Conservation (phyloP, 176 grass and related monocot genomes). For the Phyllostachys edulis region DNA sequence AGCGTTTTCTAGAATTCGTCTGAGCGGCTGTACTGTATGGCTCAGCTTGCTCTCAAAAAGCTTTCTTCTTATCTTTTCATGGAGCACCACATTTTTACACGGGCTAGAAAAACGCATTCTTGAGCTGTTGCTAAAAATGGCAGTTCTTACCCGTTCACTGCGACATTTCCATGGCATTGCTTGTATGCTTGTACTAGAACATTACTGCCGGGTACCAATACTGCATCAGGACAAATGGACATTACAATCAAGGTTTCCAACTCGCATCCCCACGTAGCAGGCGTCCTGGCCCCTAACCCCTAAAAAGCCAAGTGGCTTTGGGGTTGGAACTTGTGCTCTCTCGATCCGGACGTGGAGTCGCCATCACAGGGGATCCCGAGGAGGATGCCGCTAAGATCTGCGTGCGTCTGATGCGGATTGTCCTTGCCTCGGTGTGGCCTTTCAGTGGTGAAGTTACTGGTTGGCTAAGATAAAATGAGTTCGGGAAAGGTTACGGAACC, state of each 20-base stretch:
- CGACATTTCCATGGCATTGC: neutral
- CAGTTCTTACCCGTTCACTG: neutral
- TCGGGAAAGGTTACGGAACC: neutral
- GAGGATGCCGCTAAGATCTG: slow-evolving; percentile 21
- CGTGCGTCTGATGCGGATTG: neutral
- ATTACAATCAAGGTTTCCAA: neutral
- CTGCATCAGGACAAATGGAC: neutral
- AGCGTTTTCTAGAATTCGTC: slow-evolving; percentile 19
- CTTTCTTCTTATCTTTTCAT: neutral
- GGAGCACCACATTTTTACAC: neutral
- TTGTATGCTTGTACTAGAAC: slow-evolving; percentile 29
- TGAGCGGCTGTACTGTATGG: slow-evolving; percentile 3
- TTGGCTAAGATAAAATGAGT: neutral
- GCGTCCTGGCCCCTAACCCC: neutral
- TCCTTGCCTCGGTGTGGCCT: neutral
- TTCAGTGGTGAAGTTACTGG: neutral
- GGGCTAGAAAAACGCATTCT: neutral
- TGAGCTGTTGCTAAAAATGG: neutral
- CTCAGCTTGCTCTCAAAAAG: neutral
- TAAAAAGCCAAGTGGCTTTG: neutral
- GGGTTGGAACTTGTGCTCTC: neutral
- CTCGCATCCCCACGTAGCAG: slow-evolving; percentile 18
- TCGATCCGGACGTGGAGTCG: neutral
- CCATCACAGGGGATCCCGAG: slow-evolving; percentile 30
- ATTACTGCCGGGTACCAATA: slow-evolving; percentile 14